phyloP scores from a whole-genome alignment of 2,329 filamentous ascomycete genomes.

The Aspergillus puulaauensis region DNA sequence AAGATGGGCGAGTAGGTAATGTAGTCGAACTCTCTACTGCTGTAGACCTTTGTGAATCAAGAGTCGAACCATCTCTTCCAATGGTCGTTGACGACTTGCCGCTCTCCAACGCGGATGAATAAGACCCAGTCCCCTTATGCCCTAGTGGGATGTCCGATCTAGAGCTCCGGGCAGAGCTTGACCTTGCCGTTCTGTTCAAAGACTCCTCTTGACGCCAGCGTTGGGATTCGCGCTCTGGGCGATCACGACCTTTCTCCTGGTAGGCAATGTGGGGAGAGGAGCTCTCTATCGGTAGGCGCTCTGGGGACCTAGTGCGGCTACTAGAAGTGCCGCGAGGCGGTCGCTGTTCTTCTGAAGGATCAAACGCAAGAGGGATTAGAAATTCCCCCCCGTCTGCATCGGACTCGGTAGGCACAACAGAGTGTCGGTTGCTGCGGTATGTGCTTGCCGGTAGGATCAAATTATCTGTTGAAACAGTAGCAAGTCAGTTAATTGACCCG shows the following conservation, averaged over 20 bases:
- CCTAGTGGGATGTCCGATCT: conserved; percentile 41
- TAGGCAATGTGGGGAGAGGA: conserved; percentile 88
- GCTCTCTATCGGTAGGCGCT: conserved; percentile 35
- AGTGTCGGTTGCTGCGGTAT: conserved; percentile 77
- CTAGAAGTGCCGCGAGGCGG: conserved; percentile 51
- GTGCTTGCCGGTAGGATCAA: conserved; percentile 71
- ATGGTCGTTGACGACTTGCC: conserved; percentile 22
- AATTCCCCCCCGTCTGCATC: conserved; percentile 64
- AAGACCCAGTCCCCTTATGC: conserved; percentile 41
- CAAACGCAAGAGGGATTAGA: conserved; percentile 73
- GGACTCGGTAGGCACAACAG: conserved; percentile 59
- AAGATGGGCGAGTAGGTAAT: conserved; percentile 53
- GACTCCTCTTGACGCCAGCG: conserved; percentile 30
- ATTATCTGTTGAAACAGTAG: conserved; percentile 46
- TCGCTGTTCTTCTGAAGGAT: conserved; percentile 63
- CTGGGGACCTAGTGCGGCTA: conserved; percentile 30
- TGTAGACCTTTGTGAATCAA: conserved; percentile 30
- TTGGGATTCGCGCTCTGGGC: conserved; percentile 48
- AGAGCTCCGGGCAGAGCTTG: conserved; percentile 48
- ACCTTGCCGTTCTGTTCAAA: conserved; percentile 41
- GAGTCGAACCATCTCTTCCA: conserved; percentile 33
- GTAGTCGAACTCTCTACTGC: conserved; percentile 27
- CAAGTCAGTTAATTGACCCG: background rate
- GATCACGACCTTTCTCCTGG: conserved; percentile 74
- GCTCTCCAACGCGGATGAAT: conserved; percentile 37